These are phyloP conservation scores for Collybiopsis confluens DNA, from an alignment of 768 basidiomycete species.

Conservation along the genomic window DNA sequence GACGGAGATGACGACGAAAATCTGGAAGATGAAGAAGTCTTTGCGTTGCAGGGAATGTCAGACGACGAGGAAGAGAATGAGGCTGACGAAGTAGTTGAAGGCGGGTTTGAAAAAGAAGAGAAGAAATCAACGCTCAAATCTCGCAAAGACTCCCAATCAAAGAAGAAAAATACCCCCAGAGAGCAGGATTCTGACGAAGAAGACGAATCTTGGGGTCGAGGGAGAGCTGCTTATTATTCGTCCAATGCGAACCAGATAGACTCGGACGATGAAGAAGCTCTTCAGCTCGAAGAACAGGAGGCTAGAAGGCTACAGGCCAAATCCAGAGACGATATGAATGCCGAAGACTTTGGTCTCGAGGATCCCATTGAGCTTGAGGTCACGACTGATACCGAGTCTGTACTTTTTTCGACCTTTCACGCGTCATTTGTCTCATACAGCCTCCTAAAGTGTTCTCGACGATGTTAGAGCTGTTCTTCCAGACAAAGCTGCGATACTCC, in stretches of 20 bases:
- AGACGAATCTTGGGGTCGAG: constrained; percentile 79
- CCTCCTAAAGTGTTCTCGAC: constrained; percentile 26
- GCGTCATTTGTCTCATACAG: neutral
- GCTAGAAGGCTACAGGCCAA: constrained; percentile 76
- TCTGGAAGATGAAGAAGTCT: constrained; percentile 79
- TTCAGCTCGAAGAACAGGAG: constrained; percentile 86
- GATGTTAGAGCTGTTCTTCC: constrained; percentile 42
- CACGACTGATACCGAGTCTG: constrained; percentile 29
- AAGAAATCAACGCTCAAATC: constrained; percentile 10
- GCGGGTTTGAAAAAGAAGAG: constrained; percentile 25
- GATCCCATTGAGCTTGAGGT: constrained; percentile 44
- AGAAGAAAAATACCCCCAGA: constrained; percentile 18
- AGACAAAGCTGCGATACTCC: constrained; percentile 58
- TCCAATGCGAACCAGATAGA: constrained; percentile 79
- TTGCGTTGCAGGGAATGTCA: constrained; percentile 60
- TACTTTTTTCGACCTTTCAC: constrained; percentile 6
- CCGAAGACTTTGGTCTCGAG: constrained; percentile 82
- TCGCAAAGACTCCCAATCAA: constrained; percentile 20
- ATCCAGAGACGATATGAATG: constrained; percentile 62
- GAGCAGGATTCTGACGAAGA: constrained; percentile 26
- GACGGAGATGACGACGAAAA: constrained; percentile 43
- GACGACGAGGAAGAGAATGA: constrained; percentile 45
- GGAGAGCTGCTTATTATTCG: constrained; percentile 80
- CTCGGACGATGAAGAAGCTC: constrained; percentile 84
- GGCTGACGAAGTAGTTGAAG: constrained; percentile 31